Conservation (phyloP, 164 flowering plant genomes). For the Magnolia kwangsiensis region DNA sequence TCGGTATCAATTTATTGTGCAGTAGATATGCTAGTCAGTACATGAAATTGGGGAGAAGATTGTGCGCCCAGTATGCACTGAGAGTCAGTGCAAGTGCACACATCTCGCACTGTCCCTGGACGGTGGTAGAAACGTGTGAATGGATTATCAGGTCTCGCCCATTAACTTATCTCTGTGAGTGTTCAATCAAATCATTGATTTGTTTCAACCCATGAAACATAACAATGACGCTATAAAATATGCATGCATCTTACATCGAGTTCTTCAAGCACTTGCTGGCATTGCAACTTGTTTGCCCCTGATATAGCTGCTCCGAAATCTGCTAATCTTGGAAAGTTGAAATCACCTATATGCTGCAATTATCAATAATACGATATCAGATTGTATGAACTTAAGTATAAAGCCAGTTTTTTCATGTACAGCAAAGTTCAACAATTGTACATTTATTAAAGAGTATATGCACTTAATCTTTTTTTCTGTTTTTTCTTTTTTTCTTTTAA, state of each 20-base stretch:
- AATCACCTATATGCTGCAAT: conserved; percentile 92
- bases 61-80: too few species aligned
- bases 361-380: background rate
- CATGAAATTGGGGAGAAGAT: too few species aligned
- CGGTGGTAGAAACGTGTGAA: too few species aligned
- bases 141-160: too few species aligned
- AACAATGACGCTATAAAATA: too few species aligned
- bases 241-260: conserved; percentile 61
- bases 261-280: conserved; percentile 94
- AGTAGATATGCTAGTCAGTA: background rate
- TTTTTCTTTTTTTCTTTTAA: too few species aligned
- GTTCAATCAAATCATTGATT: background rate
- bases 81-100: background rate
- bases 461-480: too few species aligned
- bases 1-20: background rate
- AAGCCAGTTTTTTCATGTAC: too few species aligned
- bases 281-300: conserved; percentile 77
- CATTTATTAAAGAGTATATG: too few species aligned
- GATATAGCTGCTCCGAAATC: conserved; percentile 99
- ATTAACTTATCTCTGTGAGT: too few species aligned
- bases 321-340: conserved; percentile 81
- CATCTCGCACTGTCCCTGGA: background rate
- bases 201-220: background rate
- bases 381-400: too few species aligned
- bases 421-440: too few species aligned